Evolutionary conservation across 139 green algal species (phyloP), one percentile per base, ranked within the genome.

Genomic region (Mesostigma viride): DNA sequence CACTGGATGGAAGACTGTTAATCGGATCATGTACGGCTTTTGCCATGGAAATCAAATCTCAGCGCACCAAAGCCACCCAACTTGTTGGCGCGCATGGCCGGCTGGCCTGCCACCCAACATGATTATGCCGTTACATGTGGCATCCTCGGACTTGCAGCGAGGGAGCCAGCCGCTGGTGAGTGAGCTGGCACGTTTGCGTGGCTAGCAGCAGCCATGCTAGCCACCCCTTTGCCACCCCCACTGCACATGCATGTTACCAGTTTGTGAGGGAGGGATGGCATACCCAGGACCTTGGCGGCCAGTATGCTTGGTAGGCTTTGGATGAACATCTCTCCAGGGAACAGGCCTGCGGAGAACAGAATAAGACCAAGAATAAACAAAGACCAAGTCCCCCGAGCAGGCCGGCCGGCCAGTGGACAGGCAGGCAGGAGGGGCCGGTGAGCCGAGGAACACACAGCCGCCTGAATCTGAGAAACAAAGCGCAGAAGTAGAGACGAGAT

Each of bases 251-350:
- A 51, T 14, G 40, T 51, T 8, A 51, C 11, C 8, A 8, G 14
- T 8, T 24, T 24, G 77, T 1, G 24, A 0, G 0, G 82, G 79
- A 36, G 14, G 8, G 40, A 51, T 14, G 8, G 58, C 67, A 3
- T 34, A 74, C 72, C 60, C 27, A 96, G 79, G 8, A 85, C 89
- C 14, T 76, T 56, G 0, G 82, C 81, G 0, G 81, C 70, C 22
- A 84, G 58, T 33, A 89, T 63, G 47, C 77, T 88, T n/a, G 85
- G 83, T 35, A 94, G 72, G 68, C 91, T 92, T 69, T 96, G 90
- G 35, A 94, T 81, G 70, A 87, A 88, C 3, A 82, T 64, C 26
- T 68, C 17, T 0, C 77, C 77, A 1, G 45, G 65, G 51, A 86
- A 62, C 2, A 81, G 1, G 28, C 66, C 75, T 72, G 40, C 40